Conservation (phyloP, 2,329 filamentous ascomycete species). For the Diplodia seriata region DNA sequence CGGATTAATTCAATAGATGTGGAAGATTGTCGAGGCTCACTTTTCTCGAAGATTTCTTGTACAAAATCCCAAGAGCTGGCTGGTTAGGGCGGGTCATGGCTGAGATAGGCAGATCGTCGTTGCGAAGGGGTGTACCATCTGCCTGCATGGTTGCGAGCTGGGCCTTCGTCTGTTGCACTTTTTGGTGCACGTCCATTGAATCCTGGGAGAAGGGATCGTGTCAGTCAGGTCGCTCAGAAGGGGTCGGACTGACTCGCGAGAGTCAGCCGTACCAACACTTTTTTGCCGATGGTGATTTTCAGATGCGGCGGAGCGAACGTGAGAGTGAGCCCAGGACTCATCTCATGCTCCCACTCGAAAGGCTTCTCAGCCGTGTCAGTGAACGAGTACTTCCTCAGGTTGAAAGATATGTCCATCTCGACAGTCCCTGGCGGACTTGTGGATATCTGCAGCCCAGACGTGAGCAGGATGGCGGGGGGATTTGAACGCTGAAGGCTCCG, state of each 20-base stretch:
- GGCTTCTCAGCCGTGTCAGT: slow-evolving; percentile 39
- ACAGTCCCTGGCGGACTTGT: background rate
- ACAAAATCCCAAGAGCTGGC: slow-evolving; percentile 51
- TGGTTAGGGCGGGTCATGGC: slow-evolving; percentile 47
- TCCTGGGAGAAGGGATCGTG: slow-evolving; percentile 37
- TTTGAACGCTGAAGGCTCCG: slow-evolving; percentile 11
- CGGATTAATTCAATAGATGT: background rate
- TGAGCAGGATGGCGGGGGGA: background rate
- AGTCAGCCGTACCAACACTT: slow-evolving; percentile 34
- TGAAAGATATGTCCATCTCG: slow-evolving; percentile 5
- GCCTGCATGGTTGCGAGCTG: slow-evolving; percentile 35
- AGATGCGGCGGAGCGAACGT: slow-evolving; percentile 38
- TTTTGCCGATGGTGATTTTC: slow-evolving; percentile 14
- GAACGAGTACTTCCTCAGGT: slow-evolving; percentile 37
- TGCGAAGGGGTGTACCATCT: slow-evolving; percentile 40
- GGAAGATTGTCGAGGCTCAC: slow-evolving; percentile 38
- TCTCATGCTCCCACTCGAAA: slow-evolving; percentile 31
- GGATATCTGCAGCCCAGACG: background rate
- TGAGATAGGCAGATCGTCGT: slow-evolving; percentile 54
- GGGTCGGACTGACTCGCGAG: slow-evolving; percentile 5
- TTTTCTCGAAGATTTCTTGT: slow-evolving; percentile 46
- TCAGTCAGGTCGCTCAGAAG: background rate
- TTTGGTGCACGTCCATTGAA: slow-evolving; percentile 39
- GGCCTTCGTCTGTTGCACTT: slow-evolving; percentile 38
- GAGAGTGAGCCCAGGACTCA: slow-evolving; percentile 36